Evolutionary conservation across 2,329 filamentous ascomycete species (phyloP).

Genomic region (Coniochaeta ligniaria): DNA sequence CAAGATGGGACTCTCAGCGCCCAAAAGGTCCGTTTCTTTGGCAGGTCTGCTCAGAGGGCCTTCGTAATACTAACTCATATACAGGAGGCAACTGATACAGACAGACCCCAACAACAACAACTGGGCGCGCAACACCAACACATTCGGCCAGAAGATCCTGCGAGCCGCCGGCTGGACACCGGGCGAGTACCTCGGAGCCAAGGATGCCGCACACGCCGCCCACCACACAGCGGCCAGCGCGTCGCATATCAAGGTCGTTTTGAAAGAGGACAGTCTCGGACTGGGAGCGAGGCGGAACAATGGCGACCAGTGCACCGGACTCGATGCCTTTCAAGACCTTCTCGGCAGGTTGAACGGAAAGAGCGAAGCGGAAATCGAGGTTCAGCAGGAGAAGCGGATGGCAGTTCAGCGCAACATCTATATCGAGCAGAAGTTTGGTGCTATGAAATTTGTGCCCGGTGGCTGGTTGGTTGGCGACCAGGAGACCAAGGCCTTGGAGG

Average conservation of each 20-base stretch:
- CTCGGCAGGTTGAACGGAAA: slow-evolving; percentile 87
- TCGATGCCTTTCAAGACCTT: slow-evolving; percentile 80
- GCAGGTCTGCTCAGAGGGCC: slow-evolving; percentile 2
- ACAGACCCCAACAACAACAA: slow-evolving; percentile 92
- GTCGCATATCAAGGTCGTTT: slow-evolving; percentile 73
- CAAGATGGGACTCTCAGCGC: slow-evolving; percentile 62
- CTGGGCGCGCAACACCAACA: slow-evolving; percentile 77
- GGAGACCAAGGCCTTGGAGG: slow-evolving; percentile 12
- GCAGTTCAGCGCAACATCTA: slow-evolving; percentile 68
- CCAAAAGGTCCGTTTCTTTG: slow-evolving; percentile 50
- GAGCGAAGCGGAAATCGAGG: slow-evolving; percentile 62
- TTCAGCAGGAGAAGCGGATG: slow-evolving; percentile 60
- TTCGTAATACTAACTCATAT: slow-evolving; percentile 5
- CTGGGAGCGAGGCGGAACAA: slow-evolving; percentile 74
- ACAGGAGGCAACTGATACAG: slow-evolving; percentile 60
- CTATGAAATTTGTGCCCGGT: slow-evolving; percentile 81
- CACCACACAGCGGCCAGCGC: slow-evolving; percentile 74
- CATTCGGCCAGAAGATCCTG: slow-evolving; percentile 87
- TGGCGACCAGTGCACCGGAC: slow-evolving; percentile 72
- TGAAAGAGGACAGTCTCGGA: slow-evolving; percentile 89
- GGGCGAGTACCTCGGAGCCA: slow-evolving; percentile 73
- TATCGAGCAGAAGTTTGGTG: slow-evolving; percentile 67
- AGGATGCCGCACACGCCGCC: slow-evolving; percentile 66
- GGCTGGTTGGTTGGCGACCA: slow-evolving; percentile 60
- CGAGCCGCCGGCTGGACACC: slow-evolving; percentile 85